Base-by-base conservation (phyloP, 768 basidiomycete genomes). In the Lentinula boryana region DNA sequence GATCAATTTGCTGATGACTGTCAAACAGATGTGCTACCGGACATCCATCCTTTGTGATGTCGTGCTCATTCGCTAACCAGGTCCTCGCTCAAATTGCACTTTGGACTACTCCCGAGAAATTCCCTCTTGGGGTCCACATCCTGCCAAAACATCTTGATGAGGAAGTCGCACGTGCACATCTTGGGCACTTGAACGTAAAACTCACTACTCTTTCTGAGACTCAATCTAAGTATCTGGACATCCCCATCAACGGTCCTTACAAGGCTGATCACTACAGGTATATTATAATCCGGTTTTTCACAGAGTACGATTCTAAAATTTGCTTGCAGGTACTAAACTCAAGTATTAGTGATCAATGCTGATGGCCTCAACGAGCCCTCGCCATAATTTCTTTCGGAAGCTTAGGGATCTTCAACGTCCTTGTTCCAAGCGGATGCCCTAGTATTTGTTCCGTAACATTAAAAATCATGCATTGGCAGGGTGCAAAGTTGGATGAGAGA, bases 11-110 rank as follows among this genome's bases (percentile, higher is more conserved):
- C 64, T 66, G 50, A 65, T 55, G 31, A 2, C 35, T 23, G 21
- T 46, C 36, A 9, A 59, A n/a, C 55, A 90, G 88, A 58, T 98
- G 96, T 75, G 96, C 94, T 43, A 98, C 96, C 67, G 96, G 96
- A 60, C 96, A 99, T 77, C 96, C 97, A 38, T 98, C 96, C 48
- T 98, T 95, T 77, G 97, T 99, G 78, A 99, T 99, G 97, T 98
- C 96, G 16, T 98, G 95, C 83, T 99, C 97, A 46, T 99, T 99
- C 82, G 78, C 93, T 72, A 99, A 99, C 84, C 97, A 99, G 77
- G 92, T 95, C 64, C 83, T 99, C 68, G 96, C 96, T 33, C 95
- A 97, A 78, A 98, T 99, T 70, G 95, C 94, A 23, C 88, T 99
- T 72, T 99, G 94, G 94, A 95, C 92, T 48, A 91, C 86, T 65